Percentiles rank a stretch among this genome's conserved stretches.
phyloP scores from a whole-genome alignment of 148 eudicot species.

The Limonium bicolor region DNA sequence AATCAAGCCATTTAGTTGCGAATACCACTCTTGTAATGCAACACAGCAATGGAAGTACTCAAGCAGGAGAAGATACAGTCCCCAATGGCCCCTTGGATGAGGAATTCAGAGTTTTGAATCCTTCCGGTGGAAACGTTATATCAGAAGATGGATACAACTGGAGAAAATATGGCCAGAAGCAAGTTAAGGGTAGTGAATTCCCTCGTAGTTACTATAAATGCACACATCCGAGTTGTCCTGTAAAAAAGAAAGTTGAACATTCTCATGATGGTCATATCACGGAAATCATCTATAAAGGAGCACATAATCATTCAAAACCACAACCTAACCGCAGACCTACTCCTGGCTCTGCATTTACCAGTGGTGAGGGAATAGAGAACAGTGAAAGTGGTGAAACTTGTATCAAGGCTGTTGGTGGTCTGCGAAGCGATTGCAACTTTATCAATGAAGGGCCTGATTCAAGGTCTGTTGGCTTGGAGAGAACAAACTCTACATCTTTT shows the following conservation, averaged over 20 bases:
- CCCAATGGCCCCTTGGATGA: slow-evolving; percentile 7
- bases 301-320: slow-evolving; percentile 51
- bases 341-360: slow-evolving; percentile 12
- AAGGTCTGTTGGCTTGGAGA: slow-evolving; percentile 27
- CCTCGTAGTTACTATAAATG: slow-evolving; percentile 82
- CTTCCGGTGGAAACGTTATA: slow-evolving; percentile 11
- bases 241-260: slow-evolving; percentile 62
- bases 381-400: slow-evolving; percentile 11
- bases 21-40: slow-evolving; percentile 10
- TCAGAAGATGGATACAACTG: slow-evolving; percentile 76
- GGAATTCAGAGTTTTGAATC: slow-evolving; percentile 16
- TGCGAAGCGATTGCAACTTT: slow-evolving; percentile 18
- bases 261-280: slow-evolving; percentile 61
- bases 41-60: slow-evolving; percentile 8
- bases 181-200: slow-evolving; percentile 70
- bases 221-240: slow-evolving; percentile 45
- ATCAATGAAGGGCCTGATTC: slow-evolving; percentile 13
- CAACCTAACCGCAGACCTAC: slow-evolving; percentile 29
- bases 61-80: slow-evolving; percentile 12
- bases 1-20: slow-evolving; percentile 8
- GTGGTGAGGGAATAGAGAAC: slow-evolving; percentile 12
- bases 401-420: slow-evolving; percentile 15
- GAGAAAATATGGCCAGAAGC: slow-evolving; percentile 91
- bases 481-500: slow-evolving; percentile 22
- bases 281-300: slow-evolving; percentile 55